phyloP scores from a whole-genome alignment of 2,329 filamentous ascomycete species.

The Chaetomium globosum region DNA sequence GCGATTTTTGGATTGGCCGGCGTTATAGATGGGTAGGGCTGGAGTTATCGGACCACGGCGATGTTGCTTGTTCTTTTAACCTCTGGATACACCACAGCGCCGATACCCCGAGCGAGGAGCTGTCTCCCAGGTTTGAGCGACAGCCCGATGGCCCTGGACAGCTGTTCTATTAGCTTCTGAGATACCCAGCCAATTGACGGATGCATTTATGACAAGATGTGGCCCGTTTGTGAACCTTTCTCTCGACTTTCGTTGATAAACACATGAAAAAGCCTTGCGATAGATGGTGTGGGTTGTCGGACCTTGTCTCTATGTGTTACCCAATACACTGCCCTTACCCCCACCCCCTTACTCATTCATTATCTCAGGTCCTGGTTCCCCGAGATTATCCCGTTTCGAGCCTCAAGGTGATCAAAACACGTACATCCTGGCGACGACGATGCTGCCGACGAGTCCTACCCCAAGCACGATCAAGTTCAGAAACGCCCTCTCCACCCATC shows the following conservation, averaged over 20 bases:
- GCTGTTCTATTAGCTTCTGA: constrained; percentile 4
- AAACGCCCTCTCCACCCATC: constrained; percentile 36
- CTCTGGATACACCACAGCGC: constrained; percentile 1
- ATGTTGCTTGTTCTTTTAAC: background rate
- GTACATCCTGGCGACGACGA: constrained; percentile 12
- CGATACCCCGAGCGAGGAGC: background rate
- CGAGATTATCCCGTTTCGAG: background rate
- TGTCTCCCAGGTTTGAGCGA: background rate
- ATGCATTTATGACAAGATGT: background rate
- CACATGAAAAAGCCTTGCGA: too few relatives aligned
- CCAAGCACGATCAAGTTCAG: constrained; percentile 30
- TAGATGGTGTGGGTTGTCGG: too few relatives aligned
- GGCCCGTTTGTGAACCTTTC: background rate
- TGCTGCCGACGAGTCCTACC: background rate
- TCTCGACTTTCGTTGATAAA: too few relatives aligned
- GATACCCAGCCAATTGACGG: constrained; percentile 3
- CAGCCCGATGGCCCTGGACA: background rate
- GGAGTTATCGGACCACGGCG: background rate
- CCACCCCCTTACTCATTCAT: background rate
- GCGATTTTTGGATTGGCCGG: constrained; percentile 1
- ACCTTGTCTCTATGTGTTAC: too few relatives aligned
- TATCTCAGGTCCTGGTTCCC: background rate
- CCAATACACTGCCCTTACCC: too few relatives aligned
- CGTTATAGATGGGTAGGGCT: background rate
- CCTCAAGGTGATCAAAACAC: background rate